Percentiles rank a stretch among this genome's conserved stretches.
These are phyloP conservation scores for Chondrus crispus DNA, from an alignment of 23 red algal species.

Conservation along the genomic window DNA sequence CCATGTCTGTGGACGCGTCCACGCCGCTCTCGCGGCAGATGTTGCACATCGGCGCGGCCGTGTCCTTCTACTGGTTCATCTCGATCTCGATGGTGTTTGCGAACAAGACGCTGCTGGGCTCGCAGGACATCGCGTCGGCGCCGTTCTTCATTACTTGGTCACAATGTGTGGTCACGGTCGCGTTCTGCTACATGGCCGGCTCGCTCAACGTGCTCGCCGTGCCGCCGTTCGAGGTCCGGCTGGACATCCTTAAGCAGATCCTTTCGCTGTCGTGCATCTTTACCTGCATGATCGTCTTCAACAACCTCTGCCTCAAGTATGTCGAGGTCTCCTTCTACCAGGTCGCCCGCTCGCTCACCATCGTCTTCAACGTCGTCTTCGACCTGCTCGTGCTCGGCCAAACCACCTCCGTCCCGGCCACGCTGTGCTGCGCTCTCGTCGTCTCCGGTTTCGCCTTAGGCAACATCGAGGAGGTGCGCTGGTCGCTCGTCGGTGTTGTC, in stretches of 20 bases:
- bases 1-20: conserved; percentile 31
- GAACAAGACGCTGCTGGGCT: conserved; percentile 86
- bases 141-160: conserved; percentile 97
- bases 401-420: conserved; percentile 77
- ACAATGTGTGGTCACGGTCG: conserved; percentile 83
- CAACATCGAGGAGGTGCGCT: conserved; percentile 89
- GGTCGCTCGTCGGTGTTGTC: conserved; percentile 85
- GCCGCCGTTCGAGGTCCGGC: conserved; percentile 78
- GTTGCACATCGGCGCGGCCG: conserved; percentile 70
- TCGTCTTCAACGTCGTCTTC: conserved; percentile 92
- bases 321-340: conserved; percentile 98
- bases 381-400: conserved; percentile 89
- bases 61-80: conserved; percentile 91
- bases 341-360: conserved; percentile 93
- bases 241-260: conserved; percentile 62
- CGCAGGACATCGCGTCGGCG: conserved; percentile 53
- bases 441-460: conserved; percentile 76
- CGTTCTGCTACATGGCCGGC: conserved; percentile 65
- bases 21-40: conserved; percentile 44
- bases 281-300: conserved; percentile 90
- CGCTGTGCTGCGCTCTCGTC: conserved; percentile 79
- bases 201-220: conserved; percentile 46
- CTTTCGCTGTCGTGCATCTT: conserved; percentile 86
- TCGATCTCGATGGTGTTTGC: conserved; percentile 96
- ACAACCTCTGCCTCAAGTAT: conserved; percentile 95